Evolutionary conservation across 495 filamentous ascomycete species (phyloP).

Genomic region (Neurospora intermedia): DNA sequence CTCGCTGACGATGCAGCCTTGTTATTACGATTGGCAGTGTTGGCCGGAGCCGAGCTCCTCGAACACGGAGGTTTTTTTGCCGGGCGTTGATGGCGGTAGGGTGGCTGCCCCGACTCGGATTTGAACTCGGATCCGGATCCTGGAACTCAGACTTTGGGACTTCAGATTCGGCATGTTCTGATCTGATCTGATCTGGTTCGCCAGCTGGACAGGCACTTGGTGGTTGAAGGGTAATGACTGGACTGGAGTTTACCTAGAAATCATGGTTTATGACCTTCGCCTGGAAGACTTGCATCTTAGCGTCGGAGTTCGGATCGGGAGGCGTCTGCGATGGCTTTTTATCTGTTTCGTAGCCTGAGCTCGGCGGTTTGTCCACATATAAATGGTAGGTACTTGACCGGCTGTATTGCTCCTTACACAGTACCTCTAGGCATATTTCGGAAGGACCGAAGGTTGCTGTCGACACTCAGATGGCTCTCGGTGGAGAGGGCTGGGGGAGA

Average conservation of each 20-base stretch:
- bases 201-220: not conserved
- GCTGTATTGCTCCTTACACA: not conserved
- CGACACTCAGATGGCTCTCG: not conserved
- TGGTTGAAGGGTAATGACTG: not conserved
- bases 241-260: not conserved
- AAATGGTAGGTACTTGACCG: not conserved
- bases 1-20: not conserved
- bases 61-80: not conserved
- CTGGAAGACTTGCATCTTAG: not conserved
- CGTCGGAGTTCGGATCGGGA: not conserved
- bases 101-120: not conserved
- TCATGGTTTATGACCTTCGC: not conserved
- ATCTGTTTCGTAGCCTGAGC: not conserved
- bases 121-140: not conserved
- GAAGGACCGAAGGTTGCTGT: not conserved
- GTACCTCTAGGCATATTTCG: not conserved
- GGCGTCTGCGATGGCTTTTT: not conserved
- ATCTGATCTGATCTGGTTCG: not conserved
- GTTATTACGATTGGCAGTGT: not conserved
- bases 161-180: not conserved
- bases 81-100: not conserved
- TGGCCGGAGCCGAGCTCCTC: not conserved
- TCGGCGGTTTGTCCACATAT: not conserved
- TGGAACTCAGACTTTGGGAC: not conserved
- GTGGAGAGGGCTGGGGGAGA: not conserved